Conservation (phyloP, 2,329 filamentous ascomycete species). For the Penicillium sp. region DNA sequence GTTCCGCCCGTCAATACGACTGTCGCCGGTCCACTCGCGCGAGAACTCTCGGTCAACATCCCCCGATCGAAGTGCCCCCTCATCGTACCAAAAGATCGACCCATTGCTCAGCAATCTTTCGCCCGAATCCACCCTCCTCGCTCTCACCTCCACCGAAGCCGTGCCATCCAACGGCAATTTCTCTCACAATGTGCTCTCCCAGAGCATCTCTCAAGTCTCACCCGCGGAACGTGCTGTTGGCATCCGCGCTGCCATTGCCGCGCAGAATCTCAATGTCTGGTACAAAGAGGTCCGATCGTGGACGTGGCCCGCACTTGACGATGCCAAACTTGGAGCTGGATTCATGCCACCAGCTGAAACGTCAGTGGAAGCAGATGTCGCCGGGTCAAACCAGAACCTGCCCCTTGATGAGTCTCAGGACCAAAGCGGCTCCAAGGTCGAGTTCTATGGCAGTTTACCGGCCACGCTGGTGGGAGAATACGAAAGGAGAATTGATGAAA, state of each 20-base stretch:
- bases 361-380: background rate
- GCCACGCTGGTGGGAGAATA: constrained; percentile 60
- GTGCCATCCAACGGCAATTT: constrained; percentile 34
- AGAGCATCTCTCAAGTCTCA: constrained; percentile 52
- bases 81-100: constrained; percentile 37
- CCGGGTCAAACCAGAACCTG: constrained; percentile 1
- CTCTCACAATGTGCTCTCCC: constrained; percentile 37
- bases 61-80: constrained; percentile 31
- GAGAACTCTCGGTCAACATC: constrained; percentile 32
- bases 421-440: constrained; percentile 9
- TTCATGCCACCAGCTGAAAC: constrained; percentile 32
- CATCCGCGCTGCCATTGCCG: constrained; percentile 53
- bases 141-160: constrained; percentile 41
- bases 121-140: constrained; percentile 48
- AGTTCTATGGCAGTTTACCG: constrained; percentile 67
- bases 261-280: constrained; percentile 55
- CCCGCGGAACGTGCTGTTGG: constrained; percentile 53
- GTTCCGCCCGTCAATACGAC: constrained; percentile 26
- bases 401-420: constrained; percentile 10
- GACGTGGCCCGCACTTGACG: constrained; percentile 48
- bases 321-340: constrained; percentile 36
- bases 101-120: constrained; percentile 49
- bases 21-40: constrained; percentile 22
- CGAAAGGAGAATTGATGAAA: constrained; percentile 67
- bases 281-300: constrained; percentile 53